A percentile compares a stretch with the other conserved stretches of the same genome.
phyloP scores from a whole-genome alignment of 768 basidiomycete species.

The Inosperma sp. region DNA sequence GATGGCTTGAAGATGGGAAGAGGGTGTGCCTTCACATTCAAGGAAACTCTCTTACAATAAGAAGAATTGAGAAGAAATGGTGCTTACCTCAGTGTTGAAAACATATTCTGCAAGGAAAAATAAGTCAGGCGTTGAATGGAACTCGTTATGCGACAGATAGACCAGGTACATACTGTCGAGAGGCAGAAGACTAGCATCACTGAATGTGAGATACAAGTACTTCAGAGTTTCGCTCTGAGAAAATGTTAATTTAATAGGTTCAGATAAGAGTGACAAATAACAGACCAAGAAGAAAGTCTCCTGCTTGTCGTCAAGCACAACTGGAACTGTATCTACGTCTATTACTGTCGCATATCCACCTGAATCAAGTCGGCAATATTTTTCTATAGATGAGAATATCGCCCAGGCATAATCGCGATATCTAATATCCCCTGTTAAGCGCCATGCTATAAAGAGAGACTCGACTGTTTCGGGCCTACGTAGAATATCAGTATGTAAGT shows the following conservation, averaged over 20 bases:
- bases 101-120: conserved; percentile 57
- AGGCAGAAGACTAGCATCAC: conserved; percentile 66
- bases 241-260: not conserved
- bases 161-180: conserved; percentile 65
- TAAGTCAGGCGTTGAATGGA: not conserved
- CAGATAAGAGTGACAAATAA: conserved; percentile 19
- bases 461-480: conserved; percentile 97
- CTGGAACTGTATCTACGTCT: conserved; percentile 78
- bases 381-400: conserved; percentile 86
- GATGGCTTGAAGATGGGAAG: conserved; percentile 74
- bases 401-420: conserved; percentile 85
- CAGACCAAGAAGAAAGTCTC: conserved; percentile 90
- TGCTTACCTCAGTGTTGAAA: conserved; percentile 82
- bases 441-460: conserved; percentile 85
- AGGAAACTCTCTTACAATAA: not conserved
- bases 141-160: no score
- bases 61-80: not conserved
- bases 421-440: conserved; percentile 77
- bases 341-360: conserved; percentile 84
- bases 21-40: conserved; percentile 30
- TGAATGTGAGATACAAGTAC: conserved; percentile 86
- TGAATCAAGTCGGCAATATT: conserved; percentile 66
- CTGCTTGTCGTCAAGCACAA: conserved; percentile 80
- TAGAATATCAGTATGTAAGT: no score
- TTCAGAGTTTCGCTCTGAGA: conserved; percentile 84